Evolutionary conservation across 768 basidiomycete species (phyloP).

Genomic region (Piloderma croceum): DNA sequence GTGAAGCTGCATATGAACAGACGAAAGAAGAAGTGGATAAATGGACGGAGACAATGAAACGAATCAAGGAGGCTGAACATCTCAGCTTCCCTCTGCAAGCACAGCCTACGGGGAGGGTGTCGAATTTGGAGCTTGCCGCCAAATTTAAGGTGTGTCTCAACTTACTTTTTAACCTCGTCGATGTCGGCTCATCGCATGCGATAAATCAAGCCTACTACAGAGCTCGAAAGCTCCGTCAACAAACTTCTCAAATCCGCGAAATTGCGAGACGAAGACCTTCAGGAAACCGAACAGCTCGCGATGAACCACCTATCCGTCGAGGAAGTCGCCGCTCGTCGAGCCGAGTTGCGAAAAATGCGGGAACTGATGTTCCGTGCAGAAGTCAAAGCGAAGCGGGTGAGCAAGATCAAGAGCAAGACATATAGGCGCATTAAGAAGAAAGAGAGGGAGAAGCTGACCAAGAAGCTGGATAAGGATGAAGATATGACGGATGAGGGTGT

Average conservation of each 20-base stretch:
- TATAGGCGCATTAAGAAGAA: conserved; percentile 83
- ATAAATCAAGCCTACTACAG: conserved; percentile 63
- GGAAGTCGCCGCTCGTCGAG: conserved; percentile 77
- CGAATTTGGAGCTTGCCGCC: conserved; percentile 70
- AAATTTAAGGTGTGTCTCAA: conserved; percentile 68
- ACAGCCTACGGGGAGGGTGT: conserved; percentile 46
- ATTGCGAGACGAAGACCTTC: conserved; percentile 76
- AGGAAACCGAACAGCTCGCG: conserved; percentile 73
- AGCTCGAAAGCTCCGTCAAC: conserved; percentile 80
- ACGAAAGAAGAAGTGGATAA: conserved; percentile 91
- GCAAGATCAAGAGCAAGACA: conserved; percentile 94
- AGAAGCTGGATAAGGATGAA: conserved; percentile 40
- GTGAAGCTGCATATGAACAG: conserved; percentile 91
- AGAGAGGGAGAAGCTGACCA: conserved; percentile 56
- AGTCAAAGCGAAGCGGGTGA: conserved; percentile 78
- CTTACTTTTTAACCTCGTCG: neutral
- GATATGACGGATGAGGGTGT: conserved; percentile 43
- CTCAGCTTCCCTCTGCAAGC: conserved; percentile 82
- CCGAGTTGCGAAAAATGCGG: conserved; percentile 81
- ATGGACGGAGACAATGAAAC: conserved; percentile 90
- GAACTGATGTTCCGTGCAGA: conserved; percentile 94
- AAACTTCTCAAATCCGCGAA: conserved; percentile 75
- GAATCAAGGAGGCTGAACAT: conserved; percentile 87
- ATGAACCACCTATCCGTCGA: conserved; percentile 80
- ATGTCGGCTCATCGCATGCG: neutral